Percentiles rank a stretch among this genome's conserved stretches.
Evolutionary conservation across 106 monocot species (phyloP).

Genomic region (Xerophyta viscosa): DNA sequence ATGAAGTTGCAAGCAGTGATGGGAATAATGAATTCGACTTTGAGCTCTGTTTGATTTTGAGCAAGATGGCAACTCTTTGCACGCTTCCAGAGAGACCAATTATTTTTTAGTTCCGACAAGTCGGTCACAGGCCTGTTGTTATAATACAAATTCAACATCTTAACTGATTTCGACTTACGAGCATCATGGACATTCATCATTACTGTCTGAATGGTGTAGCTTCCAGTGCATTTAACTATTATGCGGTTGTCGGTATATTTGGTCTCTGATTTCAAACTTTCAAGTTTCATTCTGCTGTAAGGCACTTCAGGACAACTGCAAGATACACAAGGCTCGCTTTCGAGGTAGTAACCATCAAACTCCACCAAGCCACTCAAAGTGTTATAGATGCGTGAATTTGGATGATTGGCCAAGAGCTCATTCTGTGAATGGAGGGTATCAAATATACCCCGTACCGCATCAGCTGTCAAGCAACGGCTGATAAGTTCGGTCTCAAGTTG

Average conservation of each 20-base stretch:
- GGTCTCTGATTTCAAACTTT: slow-evolving; percentile 94
- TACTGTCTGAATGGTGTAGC: slow-evolving; percentile 89
- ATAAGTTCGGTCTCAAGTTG: slow-evolving; percentile 54
- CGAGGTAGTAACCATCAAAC: slow-evolving; percentile 98
- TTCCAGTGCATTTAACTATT: slow-evolving; percentile 97
- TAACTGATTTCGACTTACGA: slow-evolving; percentile 93
- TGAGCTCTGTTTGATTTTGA: slow-evolving; percentile 92
- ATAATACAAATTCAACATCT: slow-evolving; percentile 90
- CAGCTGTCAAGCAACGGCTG: slow-evolving; percentile 56
- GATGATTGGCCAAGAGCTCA: slow-evolving; percentile 97
- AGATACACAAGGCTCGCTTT: slow-evolving; percentile 96
- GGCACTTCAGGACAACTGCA: slow-evolving; percentile 98
- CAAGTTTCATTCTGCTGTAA: slow-evolving; percentile 90
- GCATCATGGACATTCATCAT: slow-evolving; percentile 99
- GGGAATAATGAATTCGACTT: slow-evolving; percentile 97
- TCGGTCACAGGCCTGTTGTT: slow-evolving; percentile 89
- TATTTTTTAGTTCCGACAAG: slow-evolving; percentile 91
- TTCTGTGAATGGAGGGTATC: slow-evolving; percentile 92
- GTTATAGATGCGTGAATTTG: slow-evolving; percentile 92
- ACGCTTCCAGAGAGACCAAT: slow-evolving; percentile 98
- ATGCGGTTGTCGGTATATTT: slow-evolving; percentile 98
- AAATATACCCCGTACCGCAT: slow-evolving; percentile 73
- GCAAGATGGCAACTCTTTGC: slow-evolving; percentile 95
- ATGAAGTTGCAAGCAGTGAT: slow-evolving; percentile 99
- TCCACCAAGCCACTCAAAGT: slow-evolving; percentile 84